Base-by-base conservation (phyloP, 1,139 yeast genomes). In the Saccharomyces pastorianus region DNA sequence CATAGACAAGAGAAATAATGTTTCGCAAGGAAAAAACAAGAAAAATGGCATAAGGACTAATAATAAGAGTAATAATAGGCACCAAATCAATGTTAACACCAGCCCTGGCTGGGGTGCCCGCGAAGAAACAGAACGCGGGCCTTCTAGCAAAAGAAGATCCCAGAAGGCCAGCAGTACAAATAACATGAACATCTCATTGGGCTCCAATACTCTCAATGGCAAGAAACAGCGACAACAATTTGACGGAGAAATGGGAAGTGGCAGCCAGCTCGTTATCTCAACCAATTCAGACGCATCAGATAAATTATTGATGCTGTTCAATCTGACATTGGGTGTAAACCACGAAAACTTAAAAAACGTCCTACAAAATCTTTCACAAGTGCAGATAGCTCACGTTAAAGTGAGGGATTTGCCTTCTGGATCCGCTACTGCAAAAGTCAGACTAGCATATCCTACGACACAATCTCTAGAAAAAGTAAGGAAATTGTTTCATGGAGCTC, bases 401-500 rank as follows among this genome's bases (percentile, higher is more conserved):
- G 61, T 66, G 6, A 57, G 56, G n/a, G 69, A 67, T 47, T 53
- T 66, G 48, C 64, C 70, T n/a, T 57, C 68, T 7, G 71, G 70
- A 14, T 66, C 69, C 3, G 61, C 68, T 9, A 61, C 61, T 14
- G 69, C 69, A 0, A 62, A 63, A 32, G 62, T 66, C n/a, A 58
- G 59, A 59, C 49, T 66, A 34, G 47, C 51, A 6, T 58, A 60
- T 25, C 59, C 65, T 5, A 58, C 59, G 11, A 29, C 53, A 1
- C 55, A 56, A 27, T 60, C 60, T 25, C 51, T 66, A 48, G 61
- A 61, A 51, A 58, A 57, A 28, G 60, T 65, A n/a, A 59, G 60
- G 47, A 57, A 57, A 47, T 42, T 59, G 13, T 64, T 66, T 41
- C 61, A 67, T 53, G 61, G 65, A 41, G 67, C 69, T 3, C 54